phyloP scores from a whole-genome alignment of 2,329 filamentous ascomycete genomes.

The Lithohypha guttulata region DNA sequence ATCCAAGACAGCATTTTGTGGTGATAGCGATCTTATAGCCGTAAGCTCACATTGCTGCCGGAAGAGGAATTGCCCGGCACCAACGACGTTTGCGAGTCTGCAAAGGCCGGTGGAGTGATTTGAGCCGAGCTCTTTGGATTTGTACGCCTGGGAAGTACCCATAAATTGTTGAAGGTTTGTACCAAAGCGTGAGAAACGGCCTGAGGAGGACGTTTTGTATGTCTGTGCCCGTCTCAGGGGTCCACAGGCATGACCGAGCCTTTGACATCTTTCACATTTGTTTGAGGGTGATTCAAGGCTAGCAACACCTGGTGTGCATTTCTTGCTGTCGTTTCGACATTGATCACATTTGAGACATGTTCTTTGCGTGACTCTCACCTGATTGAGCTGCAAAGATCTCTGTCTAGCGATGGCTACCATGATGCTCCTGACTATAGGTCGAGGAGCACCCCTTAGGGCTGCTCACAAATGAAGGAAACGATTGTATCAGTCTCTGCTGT shows the following conservation, averaged over 20 bases:
- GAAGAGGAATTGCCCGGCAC: not conserved
- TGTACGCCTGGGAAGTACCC: not conserved
- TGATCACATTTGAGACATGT: not conserved
- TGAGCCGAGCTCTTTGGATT: not conserved
- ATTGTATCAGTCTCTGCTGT: no score
- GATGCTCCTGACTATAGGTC: no score
- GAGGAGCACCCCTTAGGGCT: no score
- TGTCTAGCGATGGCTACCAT: not conserved
- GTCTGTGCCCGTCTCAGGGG: not conserved
- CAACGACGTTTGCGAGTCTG: not conserved
- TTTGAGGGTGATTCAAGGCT: not conserved
- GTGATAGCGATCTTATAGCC: not conserved
- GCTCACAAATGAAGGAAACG: no score
- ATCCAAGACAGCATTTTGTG: not conserved
- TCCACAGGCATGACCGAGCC: not conserved
- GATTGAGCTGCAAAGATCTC: not conserved
- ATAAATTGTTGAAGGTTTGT: not conserved
- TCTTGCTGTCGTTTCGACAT: not conserved
- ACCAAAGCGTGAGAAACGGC: not conserved
- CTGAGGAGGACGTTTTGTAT: not conserved
- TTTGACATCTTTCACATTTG: not conserved
- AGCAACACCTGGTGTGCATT: not conserved
- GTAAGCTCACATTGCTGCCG: not conserved
- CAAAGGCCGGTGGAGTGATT: not conserved
- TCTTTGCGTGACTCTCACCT: not conserved